Conservation (phyloP, 768 basidiomycete genomes). For the Pleurotus eryngii region DNA sequence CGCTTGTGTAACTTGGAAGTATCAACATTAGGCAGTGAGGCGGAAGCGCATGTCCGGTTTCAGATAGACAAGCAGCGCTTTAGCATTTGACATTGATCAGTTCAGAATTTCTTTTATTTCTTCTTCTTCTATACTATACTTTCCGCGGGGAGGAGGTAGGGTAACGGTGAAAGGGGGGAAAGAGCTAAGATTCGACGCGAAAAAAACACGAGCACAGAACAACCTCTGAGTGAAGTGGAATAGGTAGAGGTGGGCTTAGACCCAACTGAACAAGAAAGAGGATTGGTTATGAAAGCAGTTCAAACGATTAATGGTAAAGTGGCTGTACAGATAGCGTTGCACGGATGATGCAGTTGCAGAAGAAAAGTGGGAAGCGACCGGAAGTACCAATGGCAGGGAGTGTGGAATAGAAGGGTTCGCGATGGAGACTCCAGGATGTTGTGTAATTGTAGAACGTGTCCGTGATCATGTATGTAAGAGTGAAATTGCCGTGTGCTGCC, state of each 20-base stretch:
- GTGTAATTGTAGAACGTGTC: background rate
- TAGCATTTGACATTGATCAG: background rate
- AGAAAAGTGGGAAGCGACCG: background rate
- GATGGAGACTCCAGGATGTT: background rate
- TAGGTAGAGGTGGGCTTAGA: background rate
- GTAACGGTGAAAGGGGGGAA: background rate
- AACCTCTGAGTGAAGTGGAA: background rate
- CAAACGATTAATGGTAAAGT: background rate
- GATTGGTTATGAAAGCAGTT: background rate
- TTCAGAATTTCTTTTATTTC: background rate
- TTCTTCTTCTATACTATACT: background rate
- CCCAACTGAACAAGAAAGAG: background rate
- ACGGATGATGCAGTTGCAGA: background rate
- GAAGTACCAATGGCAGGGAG: background rate
- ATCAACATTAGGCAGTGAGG: background rate
- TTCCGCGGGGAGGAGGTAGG: background rate
- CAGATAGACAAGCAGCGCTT: background rate
- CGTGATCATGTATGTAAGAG: background rate
- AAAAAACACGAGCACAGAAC: background rate
- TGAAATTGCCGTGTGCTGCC: constrained; percentile 1
- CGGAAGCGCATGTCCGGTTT: background rate
- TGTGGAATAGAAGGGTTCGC: background rate
- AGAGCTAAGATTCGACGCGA: background rate
- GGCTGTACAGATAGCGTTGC: background rate
- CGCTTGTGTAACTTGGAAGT: background rate